Evolutionary conservation across 2,329 filamentous ascomycete genomes (phyloP).

Genomic region (Triangularia verruculosa): DNA sequence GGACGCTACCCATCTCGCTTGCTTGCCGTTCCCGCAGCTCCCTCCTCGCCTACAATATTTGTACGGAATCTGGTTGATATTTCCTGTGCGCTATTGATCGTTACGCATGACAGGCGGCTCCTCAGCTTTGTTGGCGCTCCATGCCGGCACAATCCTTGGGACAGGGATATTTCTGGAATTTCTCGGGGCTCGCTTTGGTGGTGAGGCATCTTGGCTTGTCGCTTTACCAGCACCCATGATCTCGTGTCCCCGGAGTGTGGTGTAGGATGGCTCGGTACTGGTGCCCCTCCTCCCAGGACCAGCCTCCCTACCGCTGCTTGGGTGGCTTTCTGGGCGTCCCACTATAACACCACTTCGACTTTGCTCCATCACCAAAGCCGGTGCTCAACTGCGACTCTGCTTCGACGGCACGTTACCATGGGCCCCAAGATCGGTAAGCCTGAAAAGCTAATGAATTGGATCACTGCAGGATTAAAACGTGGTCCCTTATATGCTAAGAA

Average conservation of each 20-base stretch:
- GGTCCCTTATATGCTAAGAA: conserved; percentile 34
- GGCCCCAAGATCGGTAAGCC: conserved; percentile 33
- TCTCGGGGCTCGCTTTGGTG: background rate
- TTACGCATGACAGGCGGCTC: conserved; percentile 7
- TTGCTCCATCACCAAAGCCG: conserved; percentile 26
- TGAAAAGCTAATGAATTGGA: conserved; percentile 31
- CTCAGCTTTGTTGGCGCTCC: conserved; percentile 7
- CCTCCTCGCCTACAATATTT: background rate
- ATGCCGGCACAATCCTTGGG: conserved; percentile 10
- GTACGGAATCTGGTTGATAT: conserved; percentile 1
- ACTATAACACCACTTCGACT: conserved; percentile 19
- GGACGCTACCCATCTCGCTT: conserved; percentile 5
- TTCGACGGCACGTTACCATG: conserved; percentile 33
- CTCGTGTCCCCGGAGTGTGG: background rate
- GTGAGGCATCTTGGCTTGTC: conserved; percentile 8
- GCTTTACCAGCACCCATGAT: conserved; percentile 12
- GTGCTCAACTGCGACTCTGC: conserved; percentile 31
- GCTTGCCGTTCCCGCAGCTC: conserved; percentile 9
- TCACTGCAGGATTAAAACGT: conserved; percentile 33
- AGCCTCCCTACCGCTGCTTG: conserved; percentile 16
- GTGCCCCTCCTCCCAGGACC: conserved; percentile 16
- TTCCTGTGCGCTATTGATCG: conserved; percentile 7
- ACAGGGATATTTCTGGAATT: background rate
- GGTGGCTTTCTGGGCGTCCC: conserved; percentile 6
- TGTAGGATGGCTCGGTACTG: background rate